Evolutionary conservation across 139 green algal species (phyloP).

Genomic region (Picochlorum sp.): DNA sequence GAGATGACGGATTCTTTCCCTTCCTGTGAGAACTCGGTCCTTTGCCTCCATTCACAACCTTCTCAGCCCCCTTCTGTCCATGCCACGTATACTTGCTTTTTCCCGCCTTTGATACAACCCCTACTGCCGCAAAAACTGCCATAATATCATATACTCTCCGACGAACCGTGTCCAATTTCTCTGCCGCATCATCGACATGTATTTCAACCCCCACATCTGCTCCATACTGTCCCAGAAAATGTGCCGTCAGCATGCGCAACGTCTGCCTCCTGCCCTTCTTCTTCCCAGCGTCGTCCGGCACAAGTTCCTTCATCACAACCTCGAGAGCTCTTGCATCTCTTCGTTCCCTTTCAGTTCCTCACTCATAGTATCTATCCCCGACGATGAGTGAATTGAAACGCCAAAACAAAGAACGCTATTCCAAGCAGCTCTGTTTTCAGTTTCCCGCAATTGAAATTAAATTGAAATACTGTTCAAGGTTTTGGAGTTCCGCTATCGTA

Average conservation of each 20-base stretch:
- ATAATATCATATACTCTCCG: conserved; percentile 96
- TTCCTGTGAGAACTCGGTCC: too few relatives aligned
- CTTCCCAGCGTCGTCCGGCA: background rate
- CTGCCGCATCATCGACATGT: too few relatives aligned
- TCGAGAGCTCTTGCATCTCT: background rate
- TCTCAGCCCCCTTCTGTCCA: background rate
- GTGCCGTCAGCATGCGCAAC: background rate
- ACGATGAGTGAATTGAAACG: background rate
- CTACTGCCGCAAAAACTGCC: conserved; percentile 90
- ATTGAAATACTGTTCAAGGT: too few relatives aligned
- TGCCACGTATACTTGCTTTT: conserved; percentile 66
- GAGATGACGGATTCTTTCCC: background rate
- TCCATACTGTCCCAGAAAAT: too few relatives aligned
- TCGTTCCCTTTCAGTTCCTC: background rate
- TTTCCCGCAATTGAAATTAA: too few relatives aligned
- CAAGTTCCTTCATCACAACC: background rate
- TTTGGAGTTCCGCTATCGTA: too few relatives aligned
- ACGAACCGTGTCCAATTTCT: too few relatives aligned
- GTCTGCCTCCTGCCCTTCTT: background rate
- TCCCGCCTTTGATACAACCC: conserved; percentile 80
- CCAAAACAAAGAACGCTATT: background rate
- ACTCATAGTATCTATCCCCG: background rate
- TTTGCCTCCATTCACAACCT: background rate
- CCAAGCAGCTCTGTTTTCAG: too few relatives aligned
- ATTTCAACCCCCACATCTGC: too few relatives aligned